Evolutionary conservation across 2,329 filamentous ascomycete species (phyloP).

Genomic region (Pezicula neosporulosa): DNA sequence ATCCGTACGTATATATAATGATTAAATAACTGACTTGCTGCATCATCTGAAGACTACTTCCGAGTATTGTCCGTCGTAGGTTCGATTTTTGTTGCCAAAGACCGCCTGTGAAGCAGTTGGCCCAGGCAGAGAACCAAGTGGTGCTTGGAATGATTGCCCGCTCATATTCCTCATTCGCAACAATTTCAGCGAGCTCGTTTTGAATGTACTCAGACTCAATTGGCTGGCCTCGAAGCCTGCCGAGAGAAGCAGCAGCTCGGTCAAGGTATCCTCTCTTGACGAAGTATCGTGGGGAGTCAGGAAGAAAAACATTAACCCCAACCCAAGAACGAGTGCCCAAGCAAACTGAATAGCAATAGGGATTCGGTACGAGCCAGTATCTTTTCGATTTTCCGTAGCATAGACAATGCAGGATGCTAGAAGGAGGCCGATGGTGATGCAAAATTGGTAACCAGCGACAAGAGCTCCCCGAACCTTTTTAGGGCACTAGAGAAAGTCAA

Average conservation of each 20-base stretch:
- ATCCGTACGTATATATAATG: not conserved
- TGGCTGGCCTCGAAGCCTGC: constrained; percentile 70
- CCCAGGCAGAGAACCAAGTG: constrained; percentile 67
- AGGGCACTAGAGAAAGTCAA: constrained; percentile 35
- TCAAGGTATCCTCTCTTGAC: constrained; percentile 72
- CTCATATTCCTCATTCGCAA: constrained; percentile 86
- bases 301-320: constrained; percentile 71
- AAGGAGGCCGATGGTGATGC: constrained; percentile 74
- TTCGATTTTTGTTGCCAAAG: constrained; percentile 61
- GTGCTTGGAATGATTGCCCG: constrained; percentile 58
- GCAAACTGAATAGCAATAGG: constrained; percentile 76
- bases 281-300: constrained; percentile 80
- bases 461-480: constrained; percentile 73
- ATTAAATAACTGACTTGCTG: constrained; percentile 53
- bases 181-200: constrained; percentile 75
- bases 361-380: constrained; percentile 72
- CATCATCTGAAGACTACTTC: constrained; percentile 78
- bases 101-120: constrained; percentile 62
- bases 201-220: constrained; percentile 69
- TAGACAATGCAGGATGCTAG: constrained; percentile 73
- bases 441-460: constrained; percentile 78
- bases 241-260: constrained; percentile 57
- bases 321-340: constrained; percentile 72
- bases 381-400: constrained; percentile 55
- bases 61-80: constrained; percentile 67